These are phyloP conservation scores for Westerdykella ornata DNA, from an alignment of 2,329 filamentous ascomycete genomes.

Conservation along the genomic window DNA sequence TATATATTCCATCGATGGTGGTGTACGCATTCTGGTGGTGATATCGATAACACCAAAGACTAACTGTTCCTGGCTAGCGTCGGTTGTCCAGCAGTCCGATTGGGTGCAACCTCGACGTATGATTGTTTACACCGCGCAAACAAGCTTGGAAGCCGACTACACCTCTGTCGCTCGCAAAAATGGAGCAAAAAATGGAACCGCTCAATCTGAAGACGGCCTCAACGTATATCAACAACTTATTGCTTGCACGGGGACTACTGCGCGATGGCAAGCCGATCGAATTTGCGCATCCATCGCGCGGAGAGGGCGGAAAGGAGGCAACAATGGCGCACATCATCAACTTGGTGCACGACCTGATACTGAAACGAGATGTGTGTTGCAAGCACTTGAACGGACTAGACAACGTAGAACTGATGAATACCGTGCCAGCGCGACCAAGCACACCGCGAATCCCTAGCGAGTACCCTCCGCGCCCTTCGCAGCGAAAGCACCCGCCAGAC, in stretches of 20 bases:
- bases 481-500: constrained; percentile 68
- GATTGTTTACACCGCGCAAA: no score
- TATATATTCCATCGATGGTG: no score
- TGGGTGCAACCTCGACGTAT: no score
- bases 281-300: constrained; percentile 66
- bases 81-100: no score
- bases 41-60: no score
- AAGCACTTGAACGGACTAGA: background rate
- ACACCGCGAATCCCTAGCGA: constrained; percentile 74
- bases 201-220: constrained; percentile 55
- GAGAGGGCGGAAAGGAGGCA: constrained; percentile 55
- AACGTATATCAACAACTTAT: constrained; percentile 58
- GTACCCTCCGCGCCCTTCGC: constrained; percentile 68
- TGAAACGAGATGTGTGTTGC: constrained; percentile 71
- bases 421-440: constrained; percentile 74
- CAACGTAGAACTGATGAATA: background rate
- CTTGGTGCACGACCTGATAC: constrained; percentile 85
- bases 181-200: constrained; percentile 34
- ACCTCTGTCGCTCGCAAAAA: background rate
- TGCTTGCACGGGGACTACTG: constrained; percentile 57
- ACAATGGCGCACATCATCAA: constrained; percentile 86
- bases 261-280: constrained; percentile 67
- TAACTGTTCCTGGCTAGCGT: no score
- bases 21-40: no score
- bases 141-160: no score